These are phyloP conservation scores for Melaleuca alternifolia DNA, from an alignment of 345 rosid genomes.

Conservation along the genomic window DNA sequence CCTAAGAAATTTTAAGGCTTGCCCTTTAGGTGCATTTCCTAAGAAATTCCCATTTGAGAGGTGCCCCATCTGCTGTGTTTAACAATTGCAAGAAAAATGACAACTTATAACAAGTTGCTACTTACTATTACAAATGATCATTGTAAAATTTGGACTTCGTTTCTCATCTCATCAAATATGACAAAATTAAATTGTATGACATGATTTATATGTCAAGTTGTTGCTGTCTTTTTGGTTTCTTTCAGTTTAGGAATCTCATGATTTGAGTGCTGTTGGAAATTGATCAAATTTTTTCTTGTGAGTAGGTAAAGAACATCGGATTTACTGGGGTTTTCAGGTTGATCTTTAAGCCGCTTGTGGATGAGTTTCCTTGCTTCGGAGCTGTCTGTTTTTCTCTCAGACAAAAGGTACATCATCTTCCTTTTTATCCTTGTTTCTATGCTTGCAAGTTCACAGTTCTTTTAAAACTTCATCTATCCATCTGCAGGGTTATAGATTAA, in stretches of 20 bases:
- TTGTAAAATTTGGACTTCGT: background rate
- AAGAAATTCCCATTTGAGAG: background rate
- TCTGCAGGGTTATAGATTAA: background rate
- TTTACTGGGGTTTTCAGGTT: slow-evolving; percentile 99
- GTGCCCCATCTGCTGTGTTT: background rate
- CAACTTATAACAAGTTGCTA: background rate
- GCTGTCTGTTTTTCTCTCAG: slow-evolving; percentile 85
- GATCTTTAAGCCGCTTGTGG: slow-evolving; percentile 88
- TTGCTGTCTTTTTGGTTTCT: background rate
- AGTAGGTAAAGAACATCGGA: slow-evolving; percentile 88
- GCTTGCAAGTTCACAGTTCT: background rate
- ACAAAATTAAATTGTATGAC: background rate
- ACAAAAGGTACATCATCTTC: slow-evolving; percentile 49
- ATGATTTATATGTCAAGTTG: background rate
- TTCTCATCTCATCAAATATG: background rate
- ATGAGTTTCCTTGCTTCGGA: slow-evolving; percentile 97
- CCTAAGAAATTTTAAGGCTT: background rate
- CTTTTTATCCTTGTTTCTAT: background rate
- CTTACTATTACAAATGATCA: background rate
- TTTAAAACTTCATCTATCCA: background rate
- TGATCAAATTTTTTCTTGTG: background rate
- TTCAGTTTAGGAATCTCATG: background rate
- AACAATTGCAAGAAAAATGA: background rate
- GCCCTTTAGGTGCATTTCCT: background rate
- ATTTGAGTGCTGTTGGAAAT: background rate